Evolutionary conservation across 2,329 filamentous ascomycete genomes (phyloP), one percentile per base, ranked within the genome.

Genomic region (Fusarium cicatricum): DNA sequence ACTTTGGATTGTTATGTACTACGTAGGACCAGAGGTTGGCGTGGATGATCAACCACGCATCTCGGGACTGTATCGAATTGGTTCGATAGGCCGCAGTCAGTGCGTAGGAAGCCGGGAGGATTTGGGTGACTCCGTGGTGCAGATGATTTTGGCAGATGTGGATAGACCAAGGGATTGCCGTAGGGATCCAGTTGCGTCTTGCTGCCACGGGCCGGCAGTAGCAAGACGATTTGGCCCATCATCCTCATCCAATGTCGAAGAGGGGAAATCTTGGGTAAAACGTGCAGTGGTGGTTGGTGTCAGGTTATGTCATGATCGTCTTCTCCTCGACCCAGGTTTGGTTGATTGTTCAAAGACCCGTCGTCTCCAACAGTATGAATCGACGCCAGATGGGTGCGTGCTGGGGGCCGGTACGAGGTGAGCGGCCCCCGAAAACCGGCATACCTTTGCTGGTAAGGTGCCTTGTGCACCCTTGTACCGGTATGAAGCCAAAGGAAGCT

Each of bases 391-490:
- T 48, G 21, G 28, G 31, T 43, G 51, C 49, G 59, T 44, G 55
- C 42, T 60, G 54, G 21, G 21, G 4, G 21, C 21, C 7, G 21
- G 52, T 58, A 61, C 64, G 61, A 56, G 45, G 29, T 62, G 52
- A 60, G 51, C 65, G 58, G 55, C 15, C 58, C 37, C 38, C 26
- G 31, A 26, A 28, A 47, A 32, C 46, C 46, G 64, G 61, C 40
- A 59, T 65, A 52, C 53, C 56, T 38, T 15, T 67, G 60, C 45
- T 32, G 61, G 61, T 42, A 54, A 67, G 43, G 44, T 53, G 55
- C 15, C 45, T 19, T 28, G 23, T 16, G 26, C 10, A 48, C 51
- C 59, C 53, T 46, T 49, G 51, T 50, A 40, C 23, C 32, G 33
- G 34, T 34, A 50, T 38, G 53, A 39, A n/a, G 29, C 34, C 21